Conservation (phyloP, 306 rosid species). For the Arachis stenosperma region DNA sequence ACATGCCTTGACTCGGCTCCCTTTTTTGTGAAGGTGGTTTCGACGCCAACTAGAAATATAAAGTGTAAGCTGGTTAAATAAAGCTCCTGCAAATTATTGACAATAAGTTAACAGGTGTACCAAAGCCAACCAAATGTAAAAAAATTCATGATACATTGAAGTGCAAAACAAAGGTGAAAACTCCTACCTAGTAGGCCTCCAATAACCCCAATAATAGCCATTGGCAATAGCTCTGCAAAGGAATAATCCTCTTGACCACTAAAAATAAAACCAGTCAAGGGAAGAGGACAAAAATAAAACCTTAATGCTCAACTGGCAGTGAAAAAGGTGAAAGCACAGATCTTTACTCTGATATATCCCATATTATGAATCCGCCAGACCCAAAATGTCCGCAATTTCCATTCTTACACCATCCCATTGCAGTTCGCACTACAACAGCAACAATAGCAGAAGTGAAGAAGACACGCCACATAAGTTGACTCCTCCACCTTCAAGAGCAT, state of each 20-base stretch:
- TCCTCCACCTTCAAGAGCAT: slow-evolving; percentile 53
- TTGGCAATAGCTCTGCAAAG: slow-evolving; percentile 88
- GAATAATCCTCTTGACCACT: slow-evolving; percentile 99
- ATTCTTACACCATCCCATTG: slow-evolving; percentile 95
- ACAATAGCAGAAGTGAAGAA: slow-evolving; percentile 95
- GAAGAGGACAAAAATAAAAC: slow-evolving; percentile 40
- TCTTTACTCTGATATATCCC: slow-evolving; percentile 93
- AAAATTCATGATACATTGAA: slow-evolving; percentile 16
- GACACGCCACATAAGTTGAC: slow-evolving; percentile 96
- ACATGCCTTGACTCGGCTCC: slow-evolving; percentile 82
- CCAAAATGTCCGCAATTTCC: slow-evolving; percentile 99
- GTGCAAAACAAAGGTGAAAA: slow-evolving; percentile 13
- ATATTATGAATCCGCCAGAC: slow-evolving; percentile 96
- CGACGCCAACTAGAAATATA: slow-evolving; percentile 84
- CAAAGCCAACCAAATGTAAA: neutral
- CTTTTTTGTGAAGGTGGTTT: slow-evolving; percentile 88
- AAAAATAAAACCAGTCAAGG: slow-evolving; percentile 51
- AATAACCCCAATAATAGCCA: slow-evolving; percentile 93
- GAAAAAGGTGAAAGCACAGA: slow-evolving; percentile 46
- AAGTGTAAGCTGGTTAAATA: slow-evolving; percentile 92
- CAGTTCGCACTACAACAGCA: slow-evolving; percentile 93
- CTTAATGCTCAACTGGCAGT: slow-evolving; percentile 34
- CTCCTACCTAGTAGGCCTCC: slow-evolving; percentile 89
- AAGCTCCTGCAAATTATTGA: slow-evolving; percentile 66
- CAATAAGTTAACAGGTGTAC: slow-evolving; percentile 34